Evolutionary conservation across 2,329 filamentous ascomycete species (phyloP).

Genomic region (Diaporthe longicolla): DNA sequence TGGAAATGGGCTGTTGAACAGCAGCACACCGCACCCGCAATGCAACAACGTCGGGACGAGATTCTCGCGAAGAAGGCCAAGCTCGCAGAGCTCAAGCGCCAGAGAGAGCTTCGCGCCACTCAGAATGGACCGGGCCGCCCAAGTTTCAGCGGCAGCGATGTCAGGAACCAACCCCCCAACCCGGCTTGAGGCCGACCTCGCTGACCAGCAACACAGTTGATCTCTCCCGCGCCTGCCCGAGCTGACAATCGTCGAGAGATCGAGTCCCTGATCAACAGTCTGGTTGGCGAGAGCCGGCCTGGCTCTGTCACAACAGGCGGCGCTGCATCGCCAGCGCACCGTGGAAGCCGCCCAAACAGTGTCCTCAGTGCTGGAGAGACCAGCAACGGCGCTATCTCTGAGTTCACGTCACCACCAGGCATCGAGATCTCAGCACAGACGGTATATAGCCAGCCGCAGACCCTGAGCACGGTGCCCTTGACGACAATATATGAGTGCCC

Average conservation of each 20-base stretch:
- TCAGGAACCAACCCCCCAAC: slow-evolving; percentile 58
- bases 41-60: slow-evolving; percentile 92
- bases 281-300: slow-evolving; percentile 84
- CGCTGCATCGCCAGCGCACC: slow-evolving; percentile 74
- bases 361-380: slow-evolving; percentile 86
- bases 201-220: slow-evolving; percentile 62
- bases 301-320: slow-evolving; percentile 75
- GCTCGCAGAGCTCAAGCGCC: slow-evolving; percentile 94
- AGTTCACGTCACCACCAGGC: slow-evolving; percentile 65
- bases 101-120: slow-evolving; percentile 85
- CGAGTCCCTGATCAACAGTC: slow-evolving; percentile 85
- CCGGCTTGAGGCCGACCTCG: slow-evolving; percentile 20
- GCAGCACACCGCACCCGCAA: slow-evolving; percentile 55
- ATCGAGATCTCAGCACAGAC: slow-evolving; percentile 51
- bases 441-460: slow-evolving; percentile 68
- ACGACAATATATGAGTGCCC: slow-evolving; percentile 86
- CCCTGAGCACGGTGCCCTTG: slow-evolving; percentile 79
- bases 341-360: slow-evolving; percentile 86
- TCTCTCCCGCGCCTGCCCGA: slow-evolving; percentile 78
- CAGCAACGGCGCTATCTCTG: slow-evolving; percentile 78
- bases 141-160: slow-evolving; percentile 79
- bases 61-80: slow-evolving; percentile 97
- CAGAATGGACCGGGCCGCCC: slow-evolving; percentile 80
- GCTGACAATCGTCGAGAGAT: slow-evolving; percentile 81
- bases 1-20: slow-evolving; percentile 63